A percentile compares a stretch with the other conserved stretches of the same genome.
Conservation (phyloP, 768 basidiomycete species). For the Gymnopilus junonius region DNA sequence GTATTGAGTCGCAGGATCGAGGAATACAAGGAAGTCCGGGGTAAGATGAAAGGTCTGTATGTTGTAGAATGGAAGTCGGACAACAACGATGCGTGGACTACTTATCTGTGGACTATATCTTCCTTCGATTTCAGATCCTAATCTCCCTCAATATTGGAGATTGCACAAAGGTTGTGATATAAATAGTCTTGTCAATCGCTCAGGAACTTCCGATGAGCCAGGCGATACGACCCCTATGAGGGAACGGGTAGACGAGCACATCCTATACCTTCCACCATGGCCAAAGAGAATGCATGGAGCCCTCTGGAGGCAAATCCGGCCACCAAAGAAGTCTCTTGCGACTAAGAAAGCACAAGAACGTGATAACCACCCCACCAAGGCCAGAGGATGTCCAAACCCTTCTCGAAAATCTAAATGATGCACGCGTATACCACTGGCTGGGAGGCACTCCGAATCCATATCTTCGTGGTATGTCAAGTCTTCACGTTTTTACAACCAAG, state of each 20-base stretch:
- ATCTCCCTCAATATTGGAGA: too few relatives aligned
- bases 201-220: neutral
- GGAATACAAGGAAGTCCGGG: conserved; percentile 39
- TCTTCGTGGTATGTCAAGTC: conserved; percentile 28
- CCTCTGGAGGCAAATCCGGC: conserved; percentile 35
- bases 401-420: conserved; percentile 50
- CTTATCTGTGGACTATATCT: too few relatives aligned
- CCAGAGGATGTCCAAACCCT: conserved; percentile 41
- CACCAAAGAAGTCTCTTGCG: conserved; percentile 47
- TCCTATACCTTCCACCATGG: conserved; percentile 1
- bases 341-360: conserved; percentile 49
- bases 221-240: neutral
- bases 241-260: neutral
- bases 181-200: neutral
- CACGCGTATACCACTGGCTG: conserved; percentile 48
- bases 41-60: conserved; percentile 34
- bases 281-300: neutral
- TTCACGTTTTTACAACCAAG: neutral
- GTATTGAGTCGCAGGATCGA: conserved; percentile 40
- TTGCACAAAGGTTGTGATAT: neutral
- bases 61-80: conserved; percentile 13
- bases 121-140: neutral
- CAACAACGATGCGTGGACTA: neutral
- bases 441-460: conserved; percentile 59
- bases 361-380: conserved; percentile 64